Conservation (phyloP, 768 basidiomycete genomes). For the Pholiota microspora region DNA sequence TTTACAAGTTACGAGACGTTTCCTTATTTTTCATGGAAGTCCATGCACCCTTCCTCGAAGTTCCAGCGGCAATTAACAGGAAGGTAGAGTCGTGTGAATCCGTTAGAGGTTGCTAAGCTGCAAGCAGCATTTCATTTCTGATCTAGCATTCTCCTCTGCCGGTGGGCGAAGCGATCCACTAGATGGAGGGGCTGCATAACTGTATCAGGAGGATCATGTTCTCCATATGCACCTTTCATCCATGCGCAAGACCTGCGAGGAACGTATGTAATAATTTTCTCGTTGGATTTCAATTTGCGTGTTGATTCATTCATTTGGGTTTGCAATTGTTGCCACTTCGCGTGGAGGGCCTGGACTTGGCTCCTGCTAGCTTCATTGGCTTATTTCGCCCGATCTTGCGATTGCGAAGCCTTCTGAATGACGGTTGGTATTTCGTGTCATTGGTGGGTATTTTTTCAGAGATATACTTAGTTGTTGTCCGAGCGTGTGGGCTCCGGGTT, state of each 20-base stretch:
- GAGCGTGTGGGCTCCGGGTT: background rate
- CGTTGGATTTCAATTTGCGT: background rate
- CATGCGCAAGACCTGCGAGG: background rate
- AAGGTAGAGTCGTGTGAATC: slow-evolving; percentile 20
- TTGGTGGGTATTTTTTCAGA: background rate
- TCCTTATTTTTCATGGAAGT: background rate
- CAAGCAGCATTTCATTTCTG: slow-evolving; percentile 1
- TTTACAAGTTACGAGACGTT: slow-evolving; percentile 14
- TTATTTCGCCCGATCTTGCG: background rate
- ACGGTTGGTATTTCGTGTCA: background rate
- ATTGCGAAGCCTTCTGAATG: no score
- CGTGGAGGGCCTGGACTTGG: background rate
- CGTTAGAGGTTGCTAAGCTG: slow-evolving; percentile 18
- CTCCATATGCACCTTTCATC: background rate
- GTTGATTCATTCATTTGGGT: background rate
- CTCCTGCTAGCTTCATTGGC: background rate
- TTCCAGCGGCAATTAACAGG: slow-evolving; percentile 18
- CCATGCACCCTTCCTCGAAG: slow-evolving; percentile 10
- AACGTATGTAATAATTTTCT: background rate
- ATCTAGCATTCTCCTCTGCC: slow-evolving; percentile 4
- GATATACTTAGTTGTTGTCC: background rate
- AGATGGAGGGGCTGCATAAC: background rate
- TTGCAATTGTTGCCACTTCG: background rate
- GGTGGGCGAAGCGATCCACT: background rate
- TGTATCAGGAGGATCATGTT: background rate